Conservation (phyloP, 2,329 filamentous ascomycete genomes). For the Gliomastix tumulicola region DNA sequence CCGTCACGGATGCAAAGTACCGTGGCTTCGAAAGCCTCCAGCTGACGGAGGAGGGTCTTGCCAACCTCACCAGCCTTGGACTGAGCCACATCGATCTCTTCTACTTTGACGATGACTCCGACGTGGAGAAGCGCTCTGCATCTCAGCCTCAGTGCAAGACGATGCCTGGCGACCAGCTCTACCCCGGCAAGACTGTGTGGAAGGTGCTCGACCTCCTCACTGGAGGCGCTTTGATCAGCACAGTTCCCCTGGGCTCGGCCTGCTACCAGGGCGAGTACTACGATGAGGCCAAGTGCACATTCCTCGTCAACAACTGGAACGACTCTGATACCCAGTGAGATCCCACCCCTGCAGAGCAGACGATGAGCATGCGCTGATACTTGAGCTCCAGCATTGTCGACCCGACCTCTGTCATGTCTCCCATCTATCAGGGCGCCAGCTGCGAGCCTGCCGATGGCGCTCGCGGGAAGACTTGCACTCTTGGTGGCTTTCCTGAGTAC, state of each 20-base stretch:
- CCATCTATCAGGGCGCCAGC: constrained; percentile 28
- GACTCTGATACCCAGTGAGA: constrained; percentile 7
- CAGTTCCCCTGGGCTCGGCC: constrained; percentile 20
- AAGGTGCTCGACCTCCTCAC: constrained; percentile 23
- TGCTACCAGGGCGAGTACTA: constrained; percentile 21
- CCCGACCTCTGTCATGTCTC: constrained; percentile 31
- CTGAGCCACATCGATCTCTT: constrained; percentile 22
- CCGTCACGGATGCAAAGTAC: constrained; percentile 11
- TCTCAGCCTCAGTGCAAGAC: constrained; percentile 13
- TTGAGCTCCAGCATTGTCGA: constrained; percentile 22
- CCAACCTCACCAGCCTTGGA: constrained; percentile 19
- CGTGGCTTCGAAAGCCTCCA: constrained; percentile 15
- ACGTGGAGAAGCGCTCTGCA: constrained; percentile 1
- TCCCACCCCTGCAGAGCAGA: not conserved
- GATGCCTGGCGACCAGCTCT: constrained; percentile 17
- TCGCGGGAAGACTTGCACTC: constrained; percentile 19
- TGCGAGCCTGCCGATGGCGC: constrained; percentile 22
- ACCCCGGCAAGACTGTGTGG: constrained; percentile 17
- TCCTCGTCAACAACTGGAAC: constrained; percentile 14
- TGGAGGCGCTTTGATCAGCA: constrained; percentile 21
- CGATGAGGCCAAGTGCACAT: constrained; percentile 15
- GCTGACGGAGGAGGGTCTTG: constrained; percentile 23
- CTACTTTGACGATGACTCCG: constrained; percentile 15
- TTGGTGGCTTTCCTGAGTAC: constrained; percentile 33
- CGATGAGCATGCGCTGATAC: not conserved